Evolutionary conservation across 768 basidiomycete genomes (phyloP), one percentile per base, ranked within the genome.

Genomic region (Serpula lacrymans): DNA sequence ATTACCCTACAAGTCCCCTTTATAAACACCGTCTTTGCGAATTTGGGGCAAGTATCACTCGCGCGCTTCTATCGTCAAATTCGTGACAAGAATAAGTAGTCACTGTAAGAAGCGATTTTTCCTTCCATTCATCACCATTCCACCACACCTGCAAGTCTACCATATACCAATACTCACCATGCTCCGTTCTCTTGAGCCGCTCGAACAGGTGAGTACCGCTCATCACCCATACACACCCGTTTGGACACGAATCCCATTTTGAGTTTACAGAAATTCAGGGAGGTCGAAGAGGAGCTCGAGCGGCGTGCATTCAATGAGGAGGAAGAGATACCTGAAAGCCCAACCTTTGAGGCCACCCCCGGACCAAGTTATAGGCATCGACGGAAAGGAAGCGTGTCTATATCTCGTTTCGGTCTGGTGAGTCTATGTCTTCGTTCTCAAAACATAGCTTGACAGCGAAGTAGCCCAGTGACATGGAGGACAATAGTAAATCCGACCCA

Each of bases 381-480:
- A 31, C 65, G 71, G 42, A 61, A 71, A 34, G 73, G 72, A 13
- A 78, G 75, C 38, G 67, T 83, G 26, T 80, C 78, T 1, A 68
- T 83, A 30, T 77, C 77, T 39, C 68, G 76, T 13, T 77, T 81
- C 48, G 80, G 82, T 20, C 73, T 80, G 70, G 79, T 81, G 34
- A 43, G 65, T 43, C 14, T 37, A 29, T 34, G 34, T 40, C 17
- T 38, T 44, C 32, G 41, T 27, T 24, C 20, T 37, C 42, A 6
- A 20, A 14, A 18, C 11, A 25, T 16, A 37, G 9, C 12, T 27
- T 43, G 47, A 41, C 45, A 23, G 28, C 18, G 33, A n/a, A 43
- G 17, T 23, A 55, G 52, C 46, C 46, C 39, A 43, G 41, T 18
- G 51, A 48, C 29, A 43, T 54, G 49, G 46, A 47, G 30, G 50